Conservation (phyloP, 129 eudicot species). For the Flaveria ramosissima region DNA sequence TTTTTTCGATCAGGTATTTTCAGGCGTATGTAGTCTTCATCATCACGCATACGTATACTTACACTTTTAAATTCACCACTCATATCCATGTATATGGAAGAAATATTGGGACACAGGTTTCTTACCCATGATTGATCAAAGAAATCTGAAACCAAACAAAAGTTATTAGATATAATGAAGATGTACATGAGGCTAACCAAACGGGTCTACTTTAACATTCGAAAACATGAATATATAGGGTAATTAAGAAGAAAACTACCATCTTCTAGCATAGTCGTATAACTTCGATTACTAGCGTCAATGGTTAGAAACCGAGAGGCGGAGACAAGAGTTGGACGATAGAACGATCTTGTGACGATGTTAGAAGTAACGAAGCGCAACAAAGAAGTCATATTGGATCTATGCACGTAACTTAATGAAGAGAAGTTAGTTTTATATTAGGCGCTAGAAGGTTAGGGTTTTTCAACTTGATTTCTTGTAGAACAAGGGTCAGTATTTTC, state of each 20-base stretch:
- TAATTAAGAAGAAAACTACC: background rate
- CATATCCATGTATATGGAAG: background rate
- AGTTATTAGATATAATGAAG: no score
- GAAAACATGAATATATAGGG: background rate
- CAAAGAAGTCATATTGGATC: background rate
- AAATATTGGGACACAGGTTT: background rate
- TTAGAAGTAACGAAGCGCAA: background rate
- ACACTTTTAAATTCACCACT: background rate
- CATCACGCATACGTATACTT: background rate
- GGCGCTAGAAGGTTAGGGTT: background rate
- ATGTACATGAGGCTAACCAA: no score
- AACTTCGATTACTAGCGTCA: background rate
- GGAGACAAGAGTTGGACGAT: background rate
- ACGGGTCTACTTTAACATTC: no score
- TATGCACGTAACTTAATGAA: background rate
- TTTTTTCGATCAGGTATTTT: background rate
- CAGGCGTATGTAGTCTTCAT: background rate
- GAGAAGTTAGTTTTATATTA: background rate
- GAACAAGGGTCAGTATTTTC: no score
- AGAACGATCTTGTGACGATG: background rate
- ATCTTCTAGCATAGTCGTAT: background rate
- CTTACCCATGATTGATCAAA: background rate
- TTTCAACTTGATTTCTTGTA: no score
- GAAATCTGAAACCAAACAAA: background rate
- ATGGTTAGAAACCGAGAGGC: background rate